phyloP scores from a whole-genome alignment of 2,329 filamentous ascomycete species.

The Corinectria fuckeliana region DNA sequence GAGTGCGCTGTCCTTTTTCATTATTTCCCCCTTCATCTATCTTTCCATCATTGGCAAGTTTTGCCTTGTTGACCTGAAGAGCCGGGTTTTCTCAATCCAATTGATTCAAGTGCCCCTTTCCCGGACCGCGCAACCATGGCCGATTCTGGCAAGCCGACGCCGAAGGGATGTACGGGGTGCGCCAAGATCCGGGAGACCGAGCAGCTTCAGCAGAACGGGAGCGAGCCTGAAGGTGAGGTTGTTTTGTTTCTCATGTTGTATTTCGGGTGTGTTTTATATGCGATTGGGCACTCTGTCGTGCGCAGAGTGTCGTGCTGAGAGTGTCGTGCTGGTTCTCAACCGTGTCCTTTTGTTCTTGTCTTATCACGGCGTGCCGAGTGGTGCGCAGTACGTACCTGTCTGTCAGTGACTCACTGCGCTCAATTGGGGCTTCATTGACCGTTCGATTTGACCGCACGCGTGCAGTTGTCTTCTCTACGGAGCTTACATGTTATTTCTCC shows the following conservation, averaged over 20 bases:
- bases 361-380: slow-evolving; percentile 5
- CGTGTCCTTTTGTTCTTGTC: neutral
- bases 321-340: neutral
- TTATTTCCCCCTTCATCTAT: neutral
- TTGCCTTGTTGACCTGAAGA: neutral
- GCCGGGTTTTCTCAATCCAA: neutral
- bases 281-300: neutral
- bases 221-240: slow-evolving; percentile 12
- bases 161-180: slow-evolving; percentile 28
- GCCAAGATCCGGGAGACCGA: slow-evolving; percentile 34
- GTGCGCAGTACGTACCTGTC: neutral
- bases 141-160: neutral
- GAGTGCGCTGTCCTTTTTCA: slow-evolving; percentile 5
- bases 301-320: neutral
- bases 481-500: too few relatives aligned
- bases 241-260: neutral
- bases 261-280: neutral
- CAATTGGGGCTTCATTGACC: slow-evolving; percentile 1
- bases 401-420: slow-evolving; percentile 12
- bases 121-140: slow-evolving; percentile 6
- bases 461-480: neutral
- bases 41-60: neutral
- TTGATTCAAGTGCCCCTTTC: neutral
- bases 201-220: slow-evolving; percentile 13
- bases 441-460: too few relatives aligned